Evolutionary conservation across 2,329 filamentous ascomycete species (phyloP), one percentile per base, ranked within the genome.

Genomic region (Thielaviopsis populi): DNA sequence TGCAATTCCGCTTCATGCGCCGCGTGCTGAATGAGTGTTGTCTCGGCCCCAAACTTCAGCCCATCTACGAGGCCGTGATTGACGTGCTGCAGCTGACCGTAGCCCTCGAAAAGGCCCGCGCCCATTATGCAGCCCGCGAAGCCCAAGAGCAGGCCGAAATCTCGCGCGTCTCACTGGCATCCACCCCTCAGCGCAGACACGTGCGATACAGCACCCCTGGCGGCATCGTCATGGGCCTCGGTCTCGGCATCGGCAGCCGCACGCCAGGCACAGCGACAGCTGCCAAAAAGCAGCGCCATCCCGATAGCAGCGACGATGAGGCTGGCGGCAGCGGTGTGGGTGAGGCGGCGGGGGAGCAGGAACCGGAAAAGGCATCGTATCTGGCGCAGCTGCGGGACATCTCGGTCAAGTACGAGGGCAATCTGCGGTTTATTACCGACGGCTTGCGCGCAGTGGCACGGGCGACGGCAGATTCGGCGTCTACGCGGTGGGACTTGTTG

Each of bases 401-500:
- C 56, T 80, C 80, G 63, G 73, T 72, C 1, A 81, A 88, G 61
- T 88, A 89, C 69, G 81, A 86, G 63, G 79, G 80, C 53, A 77
- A 87, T 59, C 70, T 91, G 33, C 76, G 80, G 0, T 95, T 95
- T 71, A 78, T 94, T 15, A 80, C 80, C 1, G 83, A 85, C 60
- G 90, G 88, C 0, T 71, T 96, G 67, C 82, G 86, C 63, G 86
- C 87, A 10, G 83, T 94, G 10, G 85, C 89, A 60, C 81, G 91
- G 69, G 87, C 86, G 41, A 86, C 87, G 59, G 83, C 83, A 33
- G 84, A 89, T 63, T 71, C 73, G 15, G 75, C 77, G 48, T 74
- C 79, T 70, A 70, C 81, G 40, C 83, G 85, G 71, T 92, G 91
- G 87, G 89, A 94, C 73, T 83, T 87, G 66, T 72, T 96, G 66